Conservation (phyloP, 176 grass and related monocot species). For the Urochloa ruziziensis region DNA sequence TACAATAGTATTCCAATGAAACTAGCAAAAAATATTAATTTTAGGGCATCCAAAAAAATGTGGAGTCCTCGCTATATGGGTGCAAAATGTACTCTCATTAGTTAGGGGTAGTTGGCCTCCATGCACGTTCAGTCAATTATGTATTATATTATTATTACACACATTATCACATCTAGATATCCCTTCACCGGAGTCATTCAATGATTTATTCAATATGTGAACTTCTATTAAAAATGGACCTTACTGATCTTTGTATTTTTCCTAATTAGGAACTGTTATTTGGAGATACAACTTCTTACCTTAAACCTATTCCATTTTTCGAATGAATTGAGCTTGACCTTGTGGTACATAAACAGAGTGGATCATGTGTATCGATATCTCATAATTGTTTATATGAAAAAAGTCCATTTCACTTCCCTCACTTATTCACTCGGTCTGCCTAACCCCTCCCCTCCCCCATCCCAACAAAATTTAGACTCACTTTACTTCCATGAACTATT, state of each 20-base stretch:
- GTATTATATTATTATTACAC: neutral
- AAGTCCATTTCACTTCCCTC: too few relatives aligned
- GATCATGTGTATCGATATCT: too few relatives aligned
- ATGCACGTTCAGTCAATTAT: neutral
- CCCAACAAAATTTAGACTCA: too few relatives aligned
- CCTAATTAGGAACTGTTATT: neutral
- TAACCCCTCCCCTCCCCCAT: too few relatives aligned
- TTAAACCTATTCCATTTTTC: neutral
- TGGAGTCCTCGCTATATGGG: neutral
- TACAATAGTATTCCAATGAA: too few relatives aligned
- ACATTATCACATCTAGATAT: neutral
- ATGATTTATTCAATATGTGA: neutral
- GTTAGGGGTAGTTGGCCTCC: neutral
- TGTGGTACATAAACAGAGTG: too few relatives aligned
- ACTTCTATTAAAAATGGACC: neutral
- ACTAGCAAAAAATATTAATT: neutral
- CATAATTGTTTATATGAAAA: too few relatives aligned
- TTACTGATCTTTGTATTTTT: neutral
- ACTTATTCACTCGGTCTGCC: too few relatives aligned
- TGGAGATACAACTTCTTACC: neutral
- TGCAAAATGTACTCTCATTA: neutral
- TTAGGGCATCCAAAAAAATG: neutral
- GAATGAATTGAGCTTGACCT: neutral
- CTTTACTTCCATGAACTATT: too few relatives aligned
- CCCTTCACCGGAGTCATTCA: neutral